These are phyloP conservation scores for Populus tomentosa DNA, from an alignment of 441 rosid species.

Conservation along the genomic window DNA sequence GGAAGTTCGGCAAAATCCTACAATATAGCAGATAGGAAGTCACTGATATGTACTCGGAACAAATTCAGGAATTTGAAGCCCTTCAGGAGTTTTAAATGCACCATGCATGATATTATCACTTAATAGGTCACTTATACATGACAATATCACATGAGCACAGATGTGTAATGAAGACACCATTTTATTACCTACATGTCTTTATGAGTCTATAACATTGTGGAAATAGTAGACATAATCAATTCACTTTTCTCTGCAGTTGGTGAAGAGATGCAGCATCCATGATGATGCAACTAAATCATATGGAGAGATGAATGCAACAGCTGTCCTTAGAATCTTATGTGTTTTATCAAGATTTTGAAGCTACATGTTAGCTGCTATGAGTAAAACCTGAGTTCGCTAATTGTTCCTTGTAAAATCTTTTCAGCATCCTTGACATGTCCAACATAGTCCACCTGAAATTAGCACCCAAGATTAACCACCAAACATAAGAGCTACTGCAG, in stretches of 20 bases:
- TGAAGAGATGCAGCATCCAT: background rate
- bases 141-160: background rate
- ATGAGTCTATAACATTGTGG: background rate
- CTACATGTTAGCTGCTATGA: conserved; percentile 7
- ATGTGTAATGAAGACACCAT: too few relatives aligned
- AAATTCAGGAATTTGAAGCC: background rate
- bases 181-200: background rate
- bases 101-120: background rate
- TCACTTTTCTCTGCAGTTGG: background rate
- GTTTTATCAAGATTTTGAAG: conserved; percentile 1
- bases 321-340: background rate
- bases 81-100: background rate
- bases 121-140: background rate
- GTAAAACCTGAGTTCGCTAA: conserved; percentile 75
- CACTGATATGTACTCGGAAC: background rate
- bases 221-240: background rate
- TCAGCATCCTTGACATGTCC: conserved; percentile 68
- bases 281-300: conserved; percentile 11
- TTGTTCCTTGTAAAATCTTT: conserved; percentile 63
- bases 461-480: conserved; percentile 9
- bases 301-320: background rate
- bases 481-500: conserved; percentile 7
- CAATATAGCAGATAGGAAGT: background rate
- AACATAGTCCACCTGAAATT: conserved; percentile 78
- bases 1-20: too few relatives aligned